Evolutionary conservation across 331 rosid species (phyloP), one percentile per base, ranked within the genome.

Genomic region (Cydonia oblonga): DNA sequence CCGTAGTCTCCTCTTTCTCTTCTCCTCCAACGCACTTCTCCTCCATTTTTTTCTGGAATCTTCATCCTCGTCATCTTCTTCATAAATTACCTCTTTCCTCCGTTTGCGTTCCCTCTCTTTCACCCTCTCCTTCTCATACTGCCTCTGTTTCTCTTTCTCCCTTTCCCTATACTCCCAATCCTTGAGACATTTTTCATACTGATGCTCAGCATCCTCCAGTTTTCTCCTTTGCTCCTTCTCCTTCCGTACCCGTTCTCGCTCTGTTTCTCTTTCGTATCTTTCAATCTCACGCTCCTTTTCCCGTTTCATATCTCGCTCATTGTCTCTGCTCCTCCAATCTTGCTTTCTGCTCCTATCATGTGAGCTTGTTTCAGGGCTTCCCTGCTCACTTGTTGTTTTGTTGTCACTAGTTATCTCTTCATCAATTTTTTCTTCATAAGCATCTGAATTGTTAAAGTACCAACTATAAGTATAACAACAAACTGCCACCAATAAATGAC

Each of bases 101-200:
- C 96, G 75, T 76, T 95, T 95, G 70, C 96, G 93, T 56, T 95
- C 97, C 78, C 91, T 82, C 72, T 95, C 99, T 79, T 91, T 95
- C 83, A 90, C 97, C 83, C 87, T 90, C 65, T 95, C 96, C 77
- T 82, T 95, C 78, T 91, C 99, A 83, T 90, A 86, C 75, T 88
- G 96, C 28, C 96, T 87, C 58, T 88, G 96, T 81, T 90, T 95
- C 72, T 91, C 96, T 79, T 69, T 95, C 64, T 91, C 99, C 70
- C 92, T 88, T 79, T 95, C 99, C 81, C 99, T 89, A 68, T 95
- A 88, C 79, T 95, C 97, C 97, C 96, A 95, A 52, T 91, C 99
- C 79, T 90, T 95, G 81, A 91, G 86, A 70, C 85, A 79, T 63
- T 86, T 84, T 80, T 88, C 99, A 84, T 83, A 91, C 74, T 87